Base-by-base conservation (phyloP, 805 yeast genomes). In the Starmerella kuoi region DNA sequence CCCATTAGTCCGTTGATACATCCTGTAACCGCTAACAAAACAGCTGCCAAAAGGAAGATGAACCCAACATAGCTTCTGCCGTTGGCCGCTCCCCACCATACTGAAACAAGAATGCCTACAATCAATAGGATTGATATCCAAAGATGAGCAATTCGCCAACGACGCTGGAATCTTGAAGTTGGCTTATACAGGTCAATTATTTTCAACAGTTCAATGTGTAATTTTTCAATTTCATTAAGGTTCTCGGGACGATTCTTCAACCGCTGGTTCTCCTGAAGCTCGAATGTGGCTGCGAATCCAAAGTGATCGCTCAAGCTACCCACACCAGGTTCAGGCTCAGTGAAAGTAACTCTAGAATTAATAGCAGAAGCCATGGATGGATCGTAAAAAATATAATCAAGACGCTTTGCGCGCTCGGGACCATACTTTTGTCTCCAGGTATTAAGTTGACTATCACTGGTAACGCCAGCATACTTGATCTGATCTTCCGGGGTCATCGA, bases 221-320 rank as follows among this genome's bases (percentile, higher is more conserved):
- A 47, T n/a, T 40, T 38, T 3, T 22, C 17, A 25, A 52, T 42
- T 18, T 31, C 45, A 3, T 9, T 38, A 4, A 26, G 19, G 12
- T 11, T 11, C 19, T 28, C 32, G 14, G 20, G 20, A 21, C 21
- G 20, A 14, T 15, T 30, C 19, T n/a, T 19, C 9, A 19, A 15
- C 8, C 19, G 8, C 9, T 9, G 18, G 18, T 9, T n/a, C n/a
- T 28, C 11, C 17, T 27, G 21, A 9, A 53, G 32, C 8, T 24
- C 28, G 44, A 55, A 53, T 18, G 47, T 31, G 19, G 63, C 61
- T 21, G 55, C 54, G 26, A 67, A 54, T 9, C 88, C 98, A 67
- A 91, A 91, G 64, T 91, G 98, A 57, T 91, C 98, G 1, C 95
- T 84, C 48, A 73, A 78, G 3, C 94, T 80, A 22, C 93, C 85